Conservation (phyloP, 129 eudicot species). For the Heracleum sosnowskyi region DNA sequence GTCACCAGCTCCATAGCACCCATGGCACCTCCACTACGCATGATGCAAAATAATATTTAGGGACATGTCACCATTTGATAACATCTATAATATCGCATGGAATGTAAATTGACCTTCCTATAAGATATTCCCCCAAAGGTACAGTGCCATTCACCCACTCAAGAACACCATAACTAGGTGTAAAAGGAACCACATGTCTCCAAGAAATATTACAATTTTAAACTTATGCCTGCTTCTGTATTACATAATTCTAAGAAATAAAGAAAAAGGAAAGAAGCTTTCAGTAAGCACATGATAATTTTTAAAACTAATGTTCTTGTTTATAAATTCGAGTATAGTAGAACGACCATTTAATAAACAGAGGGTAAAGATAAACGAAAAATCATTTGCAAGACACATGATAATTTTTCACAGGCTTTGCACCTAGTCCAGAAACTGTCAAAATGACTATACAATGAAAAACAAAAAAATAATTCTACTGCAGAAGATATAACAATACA, state of each 20-base stretch:
- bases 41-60: slow-evolving; percentile 29
- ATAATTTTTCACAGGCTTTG: background rate
- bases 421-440: background rate
- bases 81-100: slow-evolving; percentile 4
- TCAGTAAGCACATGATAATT: no score
- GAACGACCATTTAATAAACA: no score
- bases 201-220: background rate
- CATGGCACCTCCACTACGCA: slow-evolving; percentile 95
- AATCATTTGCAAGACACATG: background rate
- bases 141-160: slow-evolving; percentile 99
- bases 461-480: background rate
- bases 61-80: slow-evolving; percentile 1
- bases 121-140: slow-evolving; percentile 87
- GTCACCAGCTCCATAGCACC: slow-evolving; percentile 85
- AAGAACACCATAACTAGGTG: slow-evolving; percentile 99
- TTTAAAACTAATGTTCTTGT: no score
- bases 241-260: background rate
- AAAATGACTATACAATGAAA: background rate
- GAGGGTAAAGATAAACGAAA: background rate
- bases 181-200: slow-evolving; percentile 93
- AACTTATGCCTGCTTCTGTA: background rate
- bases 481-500: no score
- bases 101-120: slow-evolving; percentile 62
- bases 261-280: background rate
- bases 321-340: background rate